phyloP scores from a whole-genome alignment of 1,139 yeast species.

The Protomyces inouyei region DNA sequence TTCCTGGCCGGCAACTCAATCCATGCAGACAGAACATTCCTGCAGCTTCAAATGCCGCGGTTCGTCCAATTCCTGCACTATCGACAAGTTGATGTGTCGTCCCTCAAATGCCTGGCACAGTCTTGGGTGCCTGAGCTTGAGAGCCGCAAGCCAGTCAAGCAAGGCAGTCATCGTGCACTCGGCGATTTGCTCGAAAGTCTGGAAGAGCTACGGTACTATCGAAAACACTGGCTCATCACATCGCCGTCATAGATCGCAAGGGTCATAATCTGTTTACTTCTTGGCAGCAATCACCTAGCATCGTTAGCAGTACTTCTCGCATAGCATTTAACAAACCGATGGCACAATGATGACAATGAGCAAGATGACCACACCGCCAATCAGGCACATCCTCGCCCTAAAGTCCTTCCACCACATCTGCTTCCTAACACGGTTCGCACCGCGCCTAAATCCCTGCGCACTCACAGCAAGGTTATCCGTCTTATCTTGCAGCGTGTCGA shows the following conservation, averaged over 20 bases:
- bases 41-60: conserved; percentile 76
- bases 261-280: conserved; percentile 1
- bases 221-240: conserved; percentile 49
- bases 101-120: conserved; percentile 69
- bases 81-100: conserved; percentile 81
- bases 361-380: conserved; percentile 72
- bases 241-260: neutral
- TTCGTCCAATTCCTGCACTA: conserved; percentile 63
- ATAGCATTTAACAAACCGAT: conserved; percentile 60
- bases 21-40: conserved; percentile 84
- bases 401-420: conserved; percentile 99
- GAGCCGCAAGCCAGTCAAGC: conserved; percentile 52
- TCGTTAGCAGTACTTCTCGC: neutral
- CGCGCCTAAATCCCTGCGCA: conserved; percentile 94
- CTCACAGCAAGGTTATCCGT: conserved; percentile 83
- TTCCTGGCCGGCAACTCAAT: conserved; percentile 86
- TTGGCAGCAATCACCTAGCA: conserved; percentile 22
- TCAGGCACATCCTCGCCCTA: conserved; percentile 91
- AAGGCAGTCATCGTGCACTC: conserved; percentile 76
- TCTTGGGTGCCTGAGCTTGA: conserved; percentile 69
- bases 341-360: conserved; percentile 86
- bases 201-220: conserved; percentile 72
- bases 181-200: conserved; percentile 87
- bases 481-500: conserved; percentile 88
- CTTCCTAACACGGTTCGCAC: conserved; percentile 95